Evolutionary conservation across 495 filamentous ascomycete genomes (phyloP).

Genomic region (Penicillium odoratum): DNA sequence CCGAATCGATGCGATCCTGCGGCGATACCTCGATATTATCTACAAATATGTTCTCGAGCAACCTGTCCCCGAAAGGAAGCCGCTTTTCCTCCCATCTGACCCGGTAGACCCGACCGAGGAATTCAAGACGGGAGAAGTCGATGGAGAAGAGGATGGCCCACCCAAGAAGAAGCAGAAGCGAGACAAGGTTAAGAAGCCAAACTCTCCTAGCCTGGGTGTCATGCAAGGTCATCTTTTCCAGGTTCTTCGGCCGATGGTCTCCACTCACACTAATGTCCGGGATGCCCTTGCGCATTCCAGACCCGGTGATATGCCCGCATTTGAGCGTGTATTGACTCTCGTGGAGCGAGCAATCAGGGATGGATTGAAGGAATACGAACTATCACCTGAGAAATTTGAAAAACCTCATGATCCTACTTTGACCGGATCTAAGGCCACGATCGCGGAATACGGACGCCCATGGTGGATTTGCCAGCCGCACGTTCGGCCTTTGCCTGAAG

Average conservation of each 20-base stretch:
- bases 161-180: conserved; percentile 65
- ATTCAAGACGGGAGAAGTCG: conserved; percentile 29
- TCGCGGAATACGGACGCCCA: conserved; percentile 70
- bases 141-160: conserved; percentile 44
- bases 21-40: conserved; percentile 88
- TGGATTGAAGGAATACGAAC: conserved; percentile 72
- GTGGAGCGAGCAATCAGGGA: conserved; percentile 69
- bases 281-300: conserved; percentile 69
- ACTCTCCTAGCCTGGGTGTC: conserved; percentile 71
- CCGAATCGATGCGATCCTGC: conserved; percentile 80
- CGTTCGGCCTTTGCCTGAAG: conserved; percentile 81
- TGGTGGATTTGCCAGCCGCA: conserved; percentile 96
- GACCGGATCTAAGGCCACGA: conserved; percentile 63
- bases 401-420: conserved; percentile 34
- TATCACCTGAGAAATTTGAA: conserved; percentile 56
- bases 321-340: conserved; percentile 67
- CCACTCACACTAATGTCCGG: conserved; percentile 74
- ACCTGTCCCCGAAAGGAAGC: conserved; percentile 60
- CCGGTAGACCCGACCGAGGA: conserved; percentile 41
- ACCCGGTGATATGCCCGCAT: conserved; percentile 65
- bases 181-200: conserved; percentile 44
- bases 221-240: conserved; percentile 95
- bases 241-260: conserved; percentile 77
- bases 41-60: conserved; percentile 68
- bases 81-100: conserved; percentile 74